These are phyloP conservation scores for Tephrocybe sp. DNA, from an alignment of 768 basidiomycete species.

Conservation along the genomic window DNA sequence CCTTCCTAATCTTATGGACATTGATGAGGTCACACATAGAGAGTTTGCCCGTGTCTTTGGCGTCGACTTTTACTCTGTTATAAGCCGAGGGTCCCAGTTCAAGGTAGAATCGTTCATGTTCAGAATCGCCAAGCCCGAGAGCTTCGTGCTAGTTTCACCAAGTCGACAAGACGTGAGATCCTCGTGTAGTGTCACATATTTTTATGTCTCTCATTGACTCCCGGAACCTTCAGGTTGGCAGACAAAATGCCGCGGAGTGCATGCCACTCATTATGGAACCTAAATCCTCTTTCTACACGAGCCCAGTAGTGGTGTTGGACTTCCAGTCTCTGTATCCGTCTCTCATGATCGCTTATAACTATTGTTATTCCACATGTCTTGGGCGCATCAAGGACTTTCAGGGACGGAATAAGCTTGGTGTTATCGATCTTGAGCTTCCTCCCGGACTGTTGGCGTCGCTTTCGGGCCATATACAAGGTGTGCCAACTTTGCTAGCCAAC, in stretches of 20 bases:
- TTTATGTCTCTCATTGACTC: background rate
- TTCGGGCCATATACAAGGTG: constrained; percentile 75
- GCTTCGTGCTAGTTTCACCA: constrained; percentile 86
- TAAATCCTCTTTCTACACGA: constrained; percentile 86
- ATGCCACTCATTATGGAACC: constrained; percentile 97
- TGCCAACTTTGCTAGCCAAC: constrained; percentile 16
- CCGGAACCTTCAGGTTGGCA: constrained; percentile 66
- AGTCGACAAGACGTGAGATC: constrained; percentile 73
- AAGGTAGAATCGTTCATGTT: constrained; percentile 99
- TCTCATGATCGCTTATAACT: constrained; percentile 98
- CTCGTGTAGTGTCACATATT: background rate
- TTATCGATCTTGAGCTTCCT: constrained; percentile 66
- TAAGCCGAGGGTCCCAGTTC: constrained; percentile 94
- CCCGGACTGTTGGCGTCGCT: constrained; percentile 67
- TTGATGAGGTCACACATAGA: constrained; percentile 40
- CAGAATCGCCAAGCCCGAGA: constrained; percentile 94
- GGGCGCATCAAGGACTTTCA: constrained; percentile 87
- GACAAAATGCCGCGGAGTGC: constrained; percentile 94
- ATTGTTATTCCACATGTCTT: constrained; percentile 94
- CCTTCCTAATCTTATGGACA: background rate
- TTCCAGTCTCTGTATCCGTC: constrained; percentile 97
- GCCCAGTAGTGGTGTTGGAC: constrained; percentile 90
- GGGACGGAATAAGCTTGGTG: constrained; percentile 85
- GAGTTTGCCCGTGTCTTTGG: constrained; percentile 98
- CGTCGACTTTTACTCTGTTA: constrained; percentile 93